phyloP scores from a whole-genome alignment of 805 yeast species.

The Lipomyces spencermartinsiae region DNA sequence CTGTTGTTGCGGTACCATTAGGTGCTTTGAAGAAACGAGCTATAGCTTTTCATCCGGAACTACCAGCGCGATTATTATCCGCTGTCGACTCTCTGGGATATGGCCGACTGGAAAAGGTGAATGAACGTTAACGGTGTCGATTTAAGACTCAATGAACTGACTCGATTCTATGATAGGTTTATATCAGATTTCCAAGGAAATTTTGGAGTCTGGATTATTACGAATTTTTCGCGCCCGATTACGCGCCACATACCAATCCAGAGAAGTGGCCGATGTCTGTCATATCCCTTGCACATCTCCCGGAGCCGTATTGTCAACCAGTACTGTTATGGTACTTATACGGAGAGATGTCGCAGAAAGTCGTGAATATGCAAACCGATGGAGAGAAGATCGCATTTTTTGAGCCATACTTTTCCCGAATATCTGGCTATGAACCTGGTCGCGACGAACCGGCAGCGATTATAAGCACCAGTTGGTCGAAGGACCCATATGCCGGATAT shows the following conservation, averaged over 20 bases:
- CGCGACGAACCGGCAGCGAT: slow-evolving; percentile 25
- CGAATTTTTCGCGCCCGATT: slow-evolving; percentile 39
- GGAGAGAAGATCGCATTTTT: slow-evolving; percentile 38
- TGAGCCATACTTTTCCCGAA: slow-evolving; percentile 37
- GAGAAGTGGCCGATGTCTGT: slow-evolving; percentile 28
- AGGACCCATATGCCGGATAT: slow-evolving; percentile 43
- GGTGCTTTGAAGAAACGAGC: slow-evolving; percentile 42
- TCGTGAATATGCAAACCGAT: slow-evolving; percentile 34
- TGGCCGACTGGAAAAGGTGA: slow-evolving; percentile 44
- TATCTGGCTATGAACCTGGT: slow-evolving; percentile 30
- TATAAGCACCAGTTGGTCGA: slow-evolving; percentile 43
- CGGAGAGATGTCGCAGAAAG: slow-evolving; percentile 39
- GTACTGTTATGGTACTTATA: slow-evolving; percentile 39
- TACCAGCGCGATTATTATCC: slow-evolving; percentile 32
- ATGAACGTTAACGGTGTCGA: background rate
- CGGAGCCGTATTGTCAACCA: slow-evolving; percentile 35
- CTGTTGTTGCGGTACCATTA: slow-evolving; percentile 43
- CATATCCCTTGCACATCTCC: slow-evolving; percentile 29
- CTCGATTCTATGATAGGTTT: slow-evolving; percentile 28
- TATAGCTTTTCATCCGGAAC: slow-evolving; percentile 40
- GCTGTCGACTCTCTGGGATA: slow-evolving; percentile 41
- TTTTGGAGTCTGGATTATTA: slow-evolving; percentile 44
- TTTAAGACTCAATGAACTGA: background rate
- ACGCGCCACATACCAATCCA: slow-evolving; percentile 17
- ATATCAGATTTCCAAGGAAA: slow-evolving; percentile 42